Percentiles rank a stretch among this genome's conserved stretches.
Evolutionary conservation across 2,329 filamentous ascomycete species (phyloP).

Genomic region (Didymella segeticola): DNA sequence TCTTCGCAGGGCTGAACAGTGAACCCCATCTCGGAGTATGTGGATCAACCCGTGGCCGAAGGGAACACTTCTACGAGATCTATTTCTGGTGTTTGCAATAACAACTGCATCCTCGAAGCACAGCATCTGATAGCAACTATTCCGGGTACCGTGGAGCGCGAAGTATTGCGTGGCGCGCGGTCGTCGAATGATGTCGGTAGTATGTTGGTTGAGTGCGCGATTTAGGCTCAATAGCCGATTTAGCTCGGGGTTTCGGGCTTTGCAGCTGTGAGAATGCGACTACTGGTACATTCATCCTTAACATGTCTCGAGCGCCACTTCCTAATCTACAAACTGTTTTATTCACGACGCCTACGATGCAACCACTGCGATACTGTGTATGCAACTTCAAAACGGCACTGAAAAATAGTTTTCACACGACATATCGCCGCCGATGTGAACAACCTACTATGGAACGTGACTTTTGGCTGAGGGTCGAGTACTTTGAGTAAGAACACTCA

Average conservation of each 20-base stretch:
- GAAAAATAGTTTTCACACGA: not conserved
- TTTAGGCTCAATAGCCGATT: not conserved
- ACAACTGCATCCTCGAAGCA: too few species aligned
- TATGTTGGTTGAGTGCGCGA: not conserved
- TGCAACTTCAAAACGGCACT: too few species aligned
- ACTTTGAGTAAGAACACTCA: too few species aligned
- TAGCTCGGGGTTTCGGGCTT: slow-evolving; percentile 1
- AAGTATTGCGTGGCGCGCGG: not conserved
- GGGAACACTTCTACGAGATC: too few species aligned
- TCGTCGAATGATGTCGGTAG: not conserved
- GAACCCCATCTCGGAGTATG: not conserved
- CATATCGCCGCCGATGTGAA: not conserved
- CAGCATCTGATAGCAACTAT: not conserved
- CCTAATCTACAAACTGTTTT: not conserved
- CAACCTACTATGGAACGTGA: too few species aligned
- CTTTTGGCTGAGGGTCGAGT: too few species aligned
- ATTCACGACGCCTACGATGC: not conserved
- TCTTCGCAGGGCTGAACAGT: not conserved
- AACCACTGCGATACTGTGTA: not conserved
- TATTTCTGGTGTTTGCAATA: too few species aligned
- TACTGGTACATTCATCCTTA: not conserved
- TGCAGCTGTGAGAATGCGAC: not conserved
- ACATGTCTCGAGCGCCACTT: not conserved
- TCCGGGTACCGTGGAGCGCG: slow-evolving; percentile 5
- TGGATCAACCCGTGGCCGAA: not conserved